A percentile compares a stretch with the other conserved stretches of the same genome.
Evolutionary conservation across 1,139 yeast genomes (phyloP).

Genomic region (Casaregolazyma suthepensis): DNA sequence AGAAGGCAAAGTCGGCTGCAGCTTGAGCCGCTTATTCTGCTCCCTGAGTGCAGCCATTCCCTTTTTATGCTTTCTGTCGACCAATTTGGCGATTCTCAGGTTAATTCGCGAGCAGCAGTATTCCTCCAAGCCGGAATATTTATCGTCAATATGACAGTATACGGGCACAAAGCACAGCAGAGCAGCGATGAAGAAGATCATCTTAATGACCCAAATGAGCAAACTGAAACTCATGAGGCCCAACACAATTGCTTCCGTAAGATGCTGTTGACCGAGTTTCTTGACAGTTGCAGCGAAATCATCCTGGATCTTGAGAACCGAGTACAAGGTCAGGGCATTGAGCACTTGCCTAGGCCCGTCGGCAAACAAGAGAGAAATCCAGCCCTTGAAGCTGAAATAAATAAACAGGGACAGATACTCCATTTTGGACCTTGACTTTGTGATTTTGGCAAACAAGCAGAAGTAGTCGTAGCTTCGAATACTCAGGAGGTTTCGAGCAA

Average conservation of each 20-base stretch:
- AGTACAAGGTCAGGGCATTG: conserved; percentile 66
- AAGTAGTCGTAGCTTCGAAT: conserved; percentile 55
- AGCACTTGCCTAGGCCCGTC: conserved; percentile 88
- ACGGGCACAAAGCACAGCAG: conserved; percentile 52
- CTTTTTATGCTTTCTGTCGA: conserved; percentile 41
- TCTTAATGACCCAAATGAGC: conserved; percentile 66
- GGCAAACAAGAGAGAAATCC: conserved; percentile 60
- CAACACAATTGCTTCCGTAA: conserved; percentile 61
- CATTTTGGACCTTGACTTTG: conserved; percentile 52
- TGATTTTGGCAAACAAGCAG: conserved; percentile 66
- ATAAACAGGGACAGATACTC: conserved; percentile 67
- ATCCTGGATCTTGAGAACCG: conserved; percentile 41
- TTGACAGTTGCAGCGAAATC: conserved; percentile 51
- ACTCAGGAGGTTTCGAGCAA: conserved; percentile 55
- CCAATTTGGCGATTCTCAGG: conserved; percentile 47
- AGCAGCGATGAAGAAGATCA: conserved; percentile 55
- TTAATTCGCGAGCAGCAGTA: conserved; percentile 56
- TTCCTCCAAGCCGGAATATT: conserved; percentile 44
- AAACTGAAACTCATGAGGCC: conserved; percentile 74
- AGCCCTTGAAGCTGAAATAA: conserved; percentile 60
- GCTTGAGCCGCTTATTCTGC: conserved; percentile 17
- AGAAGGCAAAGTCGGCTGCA: conserved; percentile 15
- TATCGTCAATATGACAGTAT: conserved; percentile 39
- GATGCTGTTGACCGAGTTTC: conserved; percentile 53
- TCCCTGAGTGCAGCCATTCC: conserved; percentile 24